Evolutionary conservation across 1,284 basidiomycete genomes (phyloP), one percentile per base, ranked within the genome.

Genomic region (Fomitiporia mediterranea): DNA sequence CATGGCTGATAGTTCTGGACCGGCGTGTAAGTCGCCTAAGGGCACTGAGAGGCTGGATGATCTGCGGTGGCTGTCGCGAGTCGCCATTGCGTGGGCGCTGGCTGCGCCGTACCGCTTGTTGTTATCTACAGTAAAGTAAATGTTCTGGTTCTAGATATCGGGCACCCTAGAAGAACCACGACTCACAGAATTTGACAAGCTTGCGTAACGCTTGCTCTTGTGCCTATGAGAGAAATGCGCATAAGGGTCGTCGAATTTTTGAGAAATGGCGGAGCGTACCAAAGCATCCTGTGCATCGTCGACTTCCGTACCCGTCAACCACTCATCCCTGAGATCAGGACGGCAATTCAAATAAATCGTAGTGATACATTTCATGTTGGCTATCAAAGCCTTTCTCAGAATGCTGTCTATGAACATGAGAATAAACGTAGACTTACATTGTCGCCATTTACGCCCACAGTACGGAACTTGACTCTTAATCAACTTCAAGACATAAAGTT

Each of bases 311-410:
- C 94, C 93, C 11, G 93, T 90, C 37, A 99, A 77, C 97, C 97
- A 99, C 68, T 99, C 97, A 70, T 99, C 97, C 37, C 96, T 82
- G 51, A 99, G 78, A 66, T 98, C 94, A 8, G 97, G 96, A 53
- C 96, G 80, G 69, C 95, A 98, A 67, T 98, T 97, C 58, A 99
- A 78, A 70, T 99, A 99, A 62, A 99, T 98, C 28, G 93, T 88
- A 3, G 97, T 99, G 67, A 99, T 99, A 59, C 98, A 91, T 72
- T 98, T 97, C 97, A 99, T 99, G 69, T 99, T 99, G 23, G 91
- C 93, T 96, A 65, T 25, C 56, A 51, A 40, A 48, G 28, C 53
- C 39, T 23, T 34, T 46, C 46, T 63, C 35, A 63, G 55, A 28
- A 58, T 25, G 13, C 35, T 47, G n/a, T 15, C 30, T 34, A 37